Percentiles rank a stretch among this genome's conserved stretches.
Conservation (phyloP, 23 red algal genomes). For the Gracilariopsis chorda region DNA sequence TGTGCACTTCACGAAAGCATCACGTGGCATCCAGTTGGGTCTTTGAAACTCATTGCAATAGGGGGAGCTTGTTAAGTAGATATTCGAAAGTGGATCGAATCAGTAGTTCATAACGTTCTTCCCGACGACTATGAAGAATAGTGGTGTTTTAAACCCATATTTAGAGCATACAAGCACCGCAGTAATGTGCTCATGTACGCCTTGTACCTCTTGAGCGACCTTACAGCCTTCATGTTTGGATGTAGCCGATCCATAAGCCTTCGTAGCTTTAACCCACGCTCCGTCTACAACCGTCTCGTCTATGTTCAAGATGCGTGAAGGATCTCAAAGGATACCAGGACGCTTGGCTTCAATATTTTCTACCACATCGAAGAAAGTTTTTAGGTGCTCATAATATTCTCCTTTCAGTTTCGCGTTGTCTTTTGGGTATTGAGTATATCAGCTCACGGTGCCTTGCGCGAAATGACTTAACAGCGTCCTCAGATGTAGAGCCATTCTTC, state of each 20-base stretch:
- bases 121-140: slow-evolving; percentile 29
- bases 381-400: background rate
- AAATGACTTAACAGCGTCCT: background rate
- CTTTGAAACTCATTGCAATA: background rate
- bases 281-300: slow-evolving; percentile 31
- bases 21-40: background rate
- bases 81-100: background rate
- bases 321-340: background rate
- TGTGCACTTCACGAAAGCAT: background rate
- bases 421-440: background rate
- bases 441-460: background rate
- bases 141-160: slow-evolving; percentile 8
- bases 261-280: background rate
- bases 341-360: background rate
- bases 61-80: background rate
- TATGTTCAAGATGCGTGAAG: background rate
- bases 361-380: slow-evolving; percentile 28
- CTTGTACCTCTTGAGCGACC: background rate
- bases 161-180: background rate
- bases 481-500: background rate
- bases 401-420: background rate
- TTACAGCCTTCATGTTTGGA: background rate
- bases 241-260: background rate
- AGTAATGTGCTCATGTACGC: background rate
- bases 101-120: background rate